Base-by-base conservation (phyloP, 108 stramenopile species). In the Hondaea fermentalgiana region DNA sequence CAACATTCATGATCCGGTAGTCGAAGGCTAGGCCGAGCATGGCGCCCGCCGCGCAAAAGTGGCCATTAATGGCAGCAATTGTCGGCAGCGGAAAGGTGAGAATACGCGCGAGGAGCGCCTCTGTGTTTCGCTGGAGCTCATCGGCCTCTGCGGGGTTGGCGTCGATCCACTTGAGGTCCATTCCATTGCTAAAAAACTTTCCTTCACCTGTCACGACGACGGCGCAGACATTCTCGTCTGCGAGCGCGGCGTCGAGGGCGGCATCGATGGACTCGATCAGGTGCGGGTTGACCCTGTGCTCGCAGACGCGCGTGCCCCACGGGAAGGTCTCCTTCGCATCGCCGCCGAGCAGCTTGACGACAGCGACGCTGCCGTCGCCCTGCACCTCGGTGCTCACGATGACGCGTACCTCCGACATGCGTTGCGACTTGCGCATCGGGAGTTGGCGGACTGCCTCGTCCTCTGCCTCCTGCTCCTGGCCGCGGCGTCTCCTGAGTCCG, bases 111-210 rank as follows among this genome's bases (percentile, higher is more conserved):
- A 83, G 76, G 49, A 83, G 76, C 51, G n/a, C 28, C 28, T 83
- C 76, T 12, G 76, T 23, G 76, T 83, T 53, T 6, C 28, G 19
- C 51, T 83, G 76, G n/a, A 83, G 76, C 10, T 83, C 51, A 28
- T 83, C 76, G 17, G 76, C 76, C 51, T 83, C 51, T 17, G 14
- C 28, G 8, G 76, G 76, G 51, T 83, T 12, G 49, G 76, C 76
- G 51, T 83, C 76, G 76, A 83, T 83, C 76, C 76, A 83, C 51
- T 83, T 83, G 51, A 83, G 76, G 51, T 83, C 76, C 76, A 83
- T 83, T 0, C 76, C 76, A 23, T 83, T 83, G 76, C 76, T 53
- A 45, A 83, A 83, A 23, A 83, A 83, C 76, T 53, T 47, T 14
- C 76, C 76, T 4, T 83, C 76, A 17, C 12, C 23, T 6, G 76